Evolutionary conservation across 2,329 filamentous ascomycete species (phyloP), one percentile per base, ranked within the genome.

Genomic region (Hymenoscyphus infarciens): DNA sequence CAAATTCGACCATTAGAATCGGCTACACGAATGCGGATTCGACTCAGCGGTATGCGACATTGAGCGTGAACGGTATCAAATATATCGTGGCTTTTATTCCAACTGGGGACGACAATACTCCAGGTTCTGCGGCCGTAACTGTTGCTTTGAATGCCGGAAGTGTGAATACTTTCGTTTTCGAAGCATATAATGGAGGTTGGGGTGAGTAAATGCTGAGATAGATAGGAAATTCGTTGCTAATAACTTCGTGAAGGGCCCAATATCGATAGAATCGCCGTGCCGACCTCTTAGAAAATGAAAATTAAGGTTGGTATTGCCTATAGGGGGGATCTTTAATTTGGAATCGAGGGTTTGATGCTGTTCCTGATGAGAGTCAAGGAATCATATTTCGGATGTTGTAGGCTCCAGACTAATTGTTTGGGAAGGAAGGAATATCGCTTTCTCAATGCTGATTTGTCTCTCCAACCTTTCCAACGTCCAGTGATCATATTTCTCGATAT

Each of bases 1-100:
- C 78, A 0, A 71, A 76, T 13, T 82, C 78, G 0, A 86, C 84
- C 0, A 74, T 88, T 10, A 74, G 81, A 1, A 78, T 88, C 60
- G 79, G 82, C 67, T 83, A 84, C 69, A 70, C 79, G 15, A 87
- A 87, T 63, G 83, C 83, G 0, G 83, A 88, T 65, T 78, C 67
- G 0, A 71, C 71, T 0, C 79, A 84, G 66, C 73, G 86, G 29
- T 82, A 80, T 69, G 83, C 82, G 0, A 77, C 78, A 45, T 81
- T 87, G 1, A 75, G 74, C 1, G 83, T 88, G 2, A 87, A 88
- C 64, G 84, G 82, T 0, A 77, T 77, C 0, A 68, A 68, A 8
- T 77, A 83, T 68, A 76, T 75, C 16, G 66, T 86, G 2, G 83
- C 85, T 0, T 88, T 88, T 64, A 65, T 87, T 58, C 82, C 82